Conservation (phyloP, 2,329 filamentous ascomycete species). For the Keithomyces neogunnii region DNA sequence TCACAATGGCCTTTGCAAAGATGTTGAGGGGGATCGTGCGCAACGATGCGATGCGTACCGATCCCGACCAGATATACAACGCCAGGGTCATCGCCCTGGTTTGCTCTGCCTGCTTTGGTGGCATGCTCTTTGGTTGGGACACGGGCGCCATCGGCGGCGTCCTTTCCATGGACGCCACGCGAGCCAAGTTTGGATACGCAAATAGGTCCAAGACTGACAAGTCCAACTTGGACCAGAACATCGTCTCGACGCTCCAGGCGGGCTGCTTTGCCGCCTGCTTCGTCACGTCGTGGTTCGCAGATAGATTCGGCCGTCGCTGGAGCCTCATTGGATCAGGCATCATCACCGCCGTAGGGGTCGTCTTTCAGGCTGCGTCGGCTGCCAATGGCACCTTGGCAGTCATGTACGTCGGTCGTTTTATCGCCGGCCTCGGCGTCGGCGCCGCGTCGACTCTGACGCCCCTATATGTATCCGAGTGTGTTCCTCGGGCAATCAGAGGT, state of each 20-base stretch:
- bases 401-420: constrained; percentile 58
- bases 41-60: constrained; percentile 63
- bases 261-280: constrained; percentile 60
- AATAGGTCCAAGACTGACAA: constrained; percentile 17
- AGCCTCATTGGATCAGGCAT: constrained; percentile 48
- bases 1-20: constrained; percentile 30
- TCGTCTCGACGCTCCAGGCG: constrained; percentile 63
- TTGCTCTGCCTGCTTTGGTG: constrained; percentile 59
- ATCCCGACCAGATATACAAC: constrained; percentile 60
- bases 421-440: constrained; percentile 41
- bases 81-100: constrained; percentile 60
- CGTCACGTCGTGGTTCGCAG: constrained; percentile 43
- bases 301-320: constrained; percentile 45
- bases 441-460: constrained; percentile 37
- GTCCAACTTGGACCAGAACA: constrained; percentile 53
- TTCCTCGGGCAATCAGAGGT: constrained; percentile 41
- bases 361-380: constrained; percentile 55
- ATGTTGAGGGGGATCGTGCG: constrained; percentile 50
- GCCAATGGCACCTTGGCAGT: constrained; percentile 43
- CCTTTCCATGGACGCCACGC: constrained; percentile 50
- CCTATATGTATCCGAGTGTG: constrained; percentile 39
- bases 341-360: constrained; percentile 51
- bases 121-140: constrained; percentile 42
- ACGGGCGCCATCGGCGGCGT: constrained; percentile 63
- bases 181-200: constrained; percentile 31